Evolutionary conservation across 2,329 filamentous ascomycete species (phyloP), one percentile per base, ranked within the genome.

Genomic region (Xylariaceae sp.): DNA sequence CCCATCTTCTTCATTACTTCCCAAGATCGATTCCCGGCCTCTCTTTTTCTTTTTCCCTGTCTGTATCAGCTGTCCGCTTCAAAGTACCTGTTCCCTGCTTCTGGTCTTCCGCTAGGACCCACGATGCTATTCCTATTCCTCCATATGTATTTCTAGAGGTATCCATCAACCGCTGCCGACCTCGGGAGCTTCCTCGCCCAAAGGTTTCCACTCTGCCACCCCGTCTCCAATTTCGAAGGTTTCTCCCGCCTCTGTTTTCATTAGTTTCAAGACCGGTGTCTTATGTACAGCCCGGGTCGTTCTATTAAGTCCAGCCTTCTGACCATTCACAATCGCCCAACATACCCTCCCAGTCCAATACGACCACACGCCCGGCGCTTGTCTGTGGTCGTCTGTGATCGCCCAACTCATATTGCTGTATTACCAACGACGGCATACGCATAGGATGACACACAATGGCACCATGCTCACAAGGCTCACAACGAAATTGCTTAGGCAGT

Each of bases 31-130:
- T 52, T 52, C 60, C 57, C 50, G 44, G 57, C 56, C 59, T 10
- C 14, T 37, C 32, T 7, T 37, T 7, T 59, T 56, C 56, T 44
- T n/a, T n/a, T 40, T 50, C 53, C 57, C 55, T 56, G 50, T 52
- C 52, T 57, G 57, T 62, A 57, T 60, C 57, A 62, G 56, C 60
- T 62, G 57, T 62, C 52, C 54, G 59, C 59, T 53, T 53, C 46
- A 53, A 48, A 14, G 56, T 47, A 45, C 48, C 46, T 46, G 50
- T 43, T 26, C 59, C 54, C 32, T 37, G 32, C 32, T 37, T 37
- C 32, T 7, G 3, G 12, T 16, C 32, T 56, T 54, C 50, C 50
- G 23, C 29, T 23, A 14, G 20, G 45, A 53, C 56, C 56, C 56
- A 56, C 59, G 59, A 59, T 55, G 45, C 40, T 10, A 37, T 37